Evolutionary conservation across 768 basidiomycete genomes (phyloP).

Genomic region (Tricholoma bakamatsutake): DNA sequence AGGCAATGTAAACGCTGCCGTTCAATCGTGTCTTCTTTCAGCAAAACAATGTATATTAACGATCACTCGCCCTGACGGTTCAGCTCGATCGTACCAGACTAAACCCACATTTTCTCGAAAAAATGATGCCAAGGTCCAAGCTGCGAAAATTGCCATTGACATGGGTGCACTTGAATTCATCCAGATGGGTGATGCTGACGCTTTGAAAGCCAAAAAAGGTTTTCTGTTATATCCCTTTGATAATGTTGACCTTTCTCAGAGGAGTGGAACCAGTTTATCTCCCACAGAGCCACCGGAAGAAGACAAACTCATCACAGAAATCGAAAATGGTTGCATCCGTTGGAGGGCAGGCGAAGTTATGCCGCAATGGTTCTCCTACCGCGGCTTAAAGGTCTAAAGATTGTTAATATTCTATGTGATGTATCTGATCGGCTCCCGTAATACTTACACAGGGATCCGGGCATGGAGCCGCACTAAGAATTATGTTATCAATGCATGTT

Average conservation of each 20-base stretch:
- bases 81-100: slow-evolving; percentile 47
- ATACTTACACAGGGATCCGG: slow-evolving; percentile 19
- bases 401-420: not conserved
- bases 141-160: slow-evolving; percentile 47
- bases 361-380: slow-evolving; percentile 49
- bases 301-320: slow-evolving; percentile 28
- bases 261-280: not conserved
- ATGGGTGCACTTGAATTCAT: slow-evolving; percentile 62
- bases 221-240: slow-evolving; percentile 27
- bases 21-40: slow-evolving; percentile 17
- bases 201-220: slow-evolving; percentile 26
- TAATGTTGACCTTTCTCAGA: slow-evolving; percentile 11
- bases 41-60: slow-evolving; percentile 59
- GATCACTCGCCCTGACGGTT: slow-evolving; percentile 49
- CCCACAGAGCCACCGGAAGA: slow-evolving; percentile 1
- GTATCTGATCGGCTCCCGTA: not conserved
- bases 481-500: slow-evolving; percentile 46
- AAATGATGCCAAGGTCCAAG: slow-evolving; percentile 49
- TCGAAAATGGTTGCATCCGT: slow-evolving; percentile 48
- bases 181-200: slow-evolving; percentile 33
- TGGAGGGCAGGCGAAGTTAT: slow-evolving; percentile 48
- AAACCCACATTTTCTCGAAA: slow-evolving; percentile 37
- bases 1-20: not conserved
- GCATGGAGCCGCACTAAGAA: slow-evolving; percentile 51
- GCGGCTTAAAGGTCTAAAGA: slow-evolving; percentile 23